Evolutionary conservation across 2,329 filamentous ascomycete genomes (phyloP), one percentile per base, ranked within the genome.

Genomic region (Sphaerulina vaccinii): DNA sequence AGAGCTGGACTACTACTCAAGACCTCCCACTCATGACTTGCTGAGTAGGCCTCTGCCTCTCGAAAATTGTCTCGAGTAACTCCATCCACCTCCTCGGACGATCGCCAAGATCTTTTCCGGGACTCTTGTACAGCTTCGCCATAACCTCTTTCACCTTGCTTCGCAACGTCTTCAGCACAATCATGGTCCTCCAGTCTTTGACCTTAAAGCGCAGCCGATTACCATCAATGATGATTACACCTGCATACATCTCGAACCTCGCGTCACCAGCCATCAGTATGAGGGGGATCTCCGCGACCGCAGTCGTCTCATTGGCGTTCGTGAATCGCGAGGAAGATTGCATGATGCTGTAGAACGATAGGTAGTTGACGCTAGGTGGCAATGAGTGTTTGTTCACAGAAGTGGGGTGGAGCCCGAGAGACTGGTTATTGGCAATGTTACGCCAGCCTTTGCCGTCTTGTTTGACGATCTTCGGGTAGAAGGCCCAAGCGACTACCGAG

Each of bases 271-370:
- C 93, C 46, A 96, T 79, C 22, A 99, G 74, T 13, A 87, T 84
- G 60, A 96, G 82, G 9, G 90, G 84, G 58, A 96, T 87, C 37
- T 90, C 86, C 39, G 9, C 86, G 88, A 2, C 73, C 62, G 49
- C 72, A 56, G 63, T 62, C 1, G 89, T 95, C 67, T 95, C 90
- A 60, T 96, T 91, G 0, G 93, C 93, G 59, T 96, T 95, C 60
- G 92, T 89, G 63, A 87, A 85, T 55, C 79, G 80, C 79, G 85
- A 88, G 73, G 76, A 90, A 2, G 87, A 87, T 70, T 96, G 91
- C 89, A 97, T 95, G 58, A 97, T 96, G 68, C 95, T 88, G 73
- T 97, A 97, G 70, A 96, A 99, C 0, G 88, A 93, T 38, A 99
- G 75, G 84, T 89, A 97, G 65, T 84, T 86, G 33, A 90, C 74